Percentiles rank a stretch among this genome's conserved stretches.
phyloP scores from a whole-genome alignment of 2,329 filamentous ascomycete species.

The Aspergillus japonicus region DNA sequence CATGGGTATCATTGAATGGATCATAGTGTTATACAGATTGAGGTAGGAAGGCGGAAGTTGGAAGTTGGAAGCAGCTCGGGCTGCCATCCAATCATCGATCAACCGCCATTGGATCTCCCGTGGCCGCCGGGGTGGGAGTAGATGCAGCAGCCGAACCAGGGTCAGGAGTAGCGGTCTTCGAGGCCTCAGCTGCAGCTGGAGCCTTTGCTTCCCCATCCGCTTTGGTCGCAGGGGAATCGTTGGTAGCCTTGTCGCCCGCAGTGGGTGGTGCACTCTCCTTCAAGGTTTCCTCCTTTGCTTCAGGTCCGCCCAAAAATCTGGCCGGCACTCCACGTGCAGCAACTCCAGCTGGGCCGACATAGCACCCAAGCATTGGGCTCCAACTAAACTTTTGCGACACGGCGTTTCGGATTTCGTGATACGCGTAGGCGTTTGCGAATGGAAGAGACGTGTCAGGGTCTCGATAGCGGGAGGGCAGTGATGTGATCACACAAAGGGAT shows the following conservation, averaged over 20 bases:
- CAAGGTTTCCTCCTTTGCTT: conserved; percentile 15
- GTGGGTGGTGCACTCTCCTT: conserved; percentile 15
- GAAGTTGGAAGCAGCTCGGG: neutral
- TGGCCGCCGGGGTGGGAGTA: neutral
- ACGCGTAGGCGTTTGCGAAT: conserved; percentile 77
- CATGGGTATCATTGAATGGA: conserved; percentile 4
- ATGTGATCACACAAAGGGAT: conserved; percentile 77
- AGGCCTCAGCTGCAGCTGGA: neutral
- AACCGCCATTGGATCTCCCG: conserved; percentile 5
- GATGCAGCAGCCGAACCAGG: conserved; percentile 10
- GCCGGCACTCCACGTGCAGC: conserved; percentile 74
- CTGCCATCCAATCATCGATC: conserved; percentile 8
- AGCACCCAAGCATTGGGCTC: conserved; percentile 78
- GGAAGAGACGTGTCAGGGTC: conserved; percentile 82
- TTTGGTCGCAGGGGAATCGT: conserved; percentile 4
- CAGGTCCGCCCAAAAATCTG: conserved; percentile 56
- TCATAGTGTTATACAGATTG: neutral
- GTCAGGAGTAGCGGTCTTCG: conserved; percentile 3
- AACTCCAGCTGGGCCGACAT: conserved; percentile 65
- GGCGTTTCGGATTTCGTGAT: conserved; percentile 72
- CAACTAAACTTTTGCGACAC: conserved; percentile 73
- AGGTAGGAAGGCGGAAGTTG: neutral
- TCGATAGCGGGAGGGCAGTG: conserved; percentile 74
- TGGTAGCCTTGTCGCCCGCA: conserved; percentile 1
- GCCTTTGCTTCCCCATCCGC: conserved; percentile 14